These are phyloP conservation scores for Penicillium subrubescens DNA, from an alignment of 495 filamentous ascomycete species.

Conservation along the genomic window DNA sequence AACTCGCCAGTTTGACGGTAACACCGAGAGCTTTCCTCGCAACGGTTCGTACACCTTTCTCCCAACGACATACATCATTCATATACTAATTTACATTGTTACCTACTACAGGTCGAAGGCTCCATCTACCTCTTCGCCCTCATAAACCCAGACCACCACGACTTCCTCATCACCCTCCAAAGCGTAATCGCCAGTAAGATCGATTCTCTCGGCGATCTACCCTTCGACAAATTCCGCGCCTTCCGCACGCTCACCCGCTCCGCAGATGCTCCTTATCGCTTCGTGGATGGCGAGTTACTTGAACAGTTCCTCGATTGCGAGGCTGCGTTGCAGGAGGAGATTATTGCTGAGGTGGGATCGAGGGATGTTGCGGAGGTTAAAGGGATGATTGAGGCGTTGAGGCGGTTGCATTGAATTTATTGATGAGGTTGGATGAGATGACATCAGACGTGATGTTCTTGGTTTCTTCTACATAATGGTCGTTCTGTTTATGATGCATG, in stretches of 20 bases:
- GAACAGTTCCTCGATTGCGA: constrained; percentile 78
- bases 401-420: constrained; percentile 61
- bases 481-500: background rate
- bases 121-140: constrained; percentile 86
- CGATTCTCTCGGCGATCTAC: constrained; percentile 66
- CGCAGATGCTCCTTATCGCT: constrained; percentile 76
- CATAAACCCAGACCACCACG: constrained; percentile 67
- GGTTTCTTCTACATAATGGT: background rate
- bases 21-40: constrained; percentile 84
- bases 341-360: constrained; percentile 58
- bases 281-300: constrained; percentile 90
- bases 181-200: constrained; percentile 64
- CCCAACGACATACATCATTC: background rate
- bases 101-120: constrained; percentile 70
- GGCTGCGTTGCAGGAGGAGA: constrained; percentile 63
- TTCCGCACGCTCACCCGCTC: constrained; percentile 72
- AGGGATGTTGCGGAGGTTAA: constrained; percentile 71
- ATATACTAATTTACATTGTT: background rate
- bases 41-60: constrained; percentile 65
- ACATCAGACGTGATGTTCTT: background rate
- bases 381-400: constrained; percentile 70
- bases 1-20: constrained; percentile 64
- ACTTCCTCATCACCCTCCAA: constrained; percentile 86
- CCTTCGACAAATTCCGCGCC: constrained; percentile 76
- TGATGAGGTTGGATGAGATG: background rate